A percentile compares a stretch with the other conserved stretches of the same genome.
These are phyloP conservation scores for Aegilops bicornis DNA, from an alignment of 176 grass and related monocot species.

Conservation along the genomic window DNA sequence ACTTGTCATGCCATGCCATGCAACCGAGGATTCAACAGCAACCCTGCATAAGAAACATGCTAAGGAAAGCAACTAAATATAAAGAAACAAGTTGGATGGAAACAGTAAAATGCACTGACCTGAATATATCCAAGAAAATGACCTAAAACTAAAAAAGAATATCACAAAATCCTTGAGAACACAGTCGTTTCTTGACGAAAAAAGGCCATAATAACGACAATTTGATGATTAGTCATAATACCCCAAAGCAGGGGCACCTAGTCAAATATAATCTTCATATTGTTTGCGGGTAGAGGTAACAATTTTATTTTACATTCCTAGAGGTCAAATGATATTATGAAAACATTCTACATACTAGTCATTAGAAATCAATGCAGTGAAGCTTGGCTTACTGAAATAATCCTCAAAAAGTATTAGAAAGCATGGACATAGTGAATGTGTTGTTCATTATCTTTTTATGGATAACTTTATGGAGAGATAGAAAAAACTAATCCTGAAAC, in stretches of 20 bases:
- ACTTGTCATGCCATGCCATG: slow-evolving; percentile 62
- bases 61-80: background rate
- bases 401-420: background rate
- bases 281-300: background rate
- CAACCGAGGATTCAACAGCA: slow-evolving; percentile 67
- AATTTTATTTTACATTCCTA: background rate
- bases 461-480: background rate
- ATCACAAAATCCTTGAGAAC: background rate
- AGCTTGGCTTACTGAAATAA: background rate
- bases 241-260: background rate
- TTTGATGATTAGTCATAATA: background rate
- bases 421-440: background rate
- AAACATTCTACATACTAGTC: background rate
- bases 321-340: background rate
- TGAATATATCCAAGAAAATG: background rate
- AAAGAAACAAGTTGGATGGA: background rate
- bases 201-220: background rate
- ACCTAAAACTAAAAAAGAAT: background rate
- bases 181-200: background rate
- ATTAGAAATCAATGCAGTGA: background rate
- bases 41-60: background rate
- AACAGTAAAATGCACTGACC: background rate
- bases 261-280: background rate
- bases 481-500: background rate
- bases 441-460: background rate